Conservation (phyloP, 495 filamentous ascomycete genomes). For the Podospora australis region DNA sequence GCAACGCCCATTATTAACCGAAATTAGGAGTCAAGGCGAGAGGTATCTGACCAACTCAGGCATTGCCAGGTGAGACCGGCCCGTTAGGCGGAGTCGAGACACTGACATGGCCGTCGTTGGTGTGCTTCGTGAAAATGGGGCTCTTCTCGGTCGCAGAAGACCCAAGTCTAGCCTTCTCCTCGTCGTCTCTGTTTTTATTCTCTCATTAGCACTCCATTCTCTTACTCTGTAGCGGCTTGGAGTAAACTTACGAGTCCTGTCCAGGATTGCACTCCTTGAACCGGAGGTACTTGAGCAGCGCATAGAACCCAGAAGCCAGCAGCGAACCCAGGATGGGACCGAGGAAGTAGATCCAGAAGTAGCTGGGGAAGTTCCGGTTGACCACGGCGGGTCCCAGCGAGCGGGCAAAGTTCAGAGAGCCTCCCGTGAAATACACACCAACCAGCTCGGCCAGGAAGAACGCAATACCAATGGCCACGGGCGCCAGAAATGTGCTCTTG, state of each 20-base stretch:
- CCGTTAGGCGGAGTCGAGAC: neutral
- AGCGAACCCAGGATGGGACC: constrained; percentile 52
- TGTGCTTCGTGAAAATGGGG: neutral
- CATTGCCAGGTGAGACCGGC: neutral
- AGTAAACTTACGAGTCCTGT: no score
- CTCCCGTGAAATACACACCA: constrained; percentile 58
- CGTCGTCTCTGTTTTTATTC: no score
- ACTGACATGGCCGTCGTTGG: neutral
- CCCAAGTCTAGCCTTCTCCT: neutral
- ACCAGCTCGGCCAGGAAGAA: constrained; percentile 64
- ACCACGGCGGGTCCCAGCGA: constrained; percentile 52
- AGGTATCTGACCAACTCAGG: neutral
- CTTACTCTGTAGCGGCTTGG: no score
- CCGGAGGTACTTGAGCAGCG: constrained; percentile 57
- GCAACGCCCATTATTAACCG: no score
- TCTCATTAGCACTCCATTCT: no score
- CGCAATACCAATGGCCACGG: constrained; percentile 67
- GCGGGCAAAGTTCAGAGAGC: constrained; percentile 54
- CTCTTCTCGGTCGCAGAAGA: neutral
- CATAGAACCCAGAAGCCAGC: constrained; percentile 62
- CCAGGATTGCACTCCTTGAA: constrained; percentile 67
- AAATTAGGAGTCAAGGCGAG: neutral
- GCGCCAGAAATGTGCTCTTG: constrained; percentile 70
- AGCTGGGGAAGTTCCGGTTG: constrained; percentile 51
- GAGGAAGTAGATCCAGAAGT: constrained; percentile 70